Percentiles rank a stretch among this genome's conserved stretches.
Conservation (phyloP, 305 asterid genomes). For the Euphrasia arctica region DNA sequence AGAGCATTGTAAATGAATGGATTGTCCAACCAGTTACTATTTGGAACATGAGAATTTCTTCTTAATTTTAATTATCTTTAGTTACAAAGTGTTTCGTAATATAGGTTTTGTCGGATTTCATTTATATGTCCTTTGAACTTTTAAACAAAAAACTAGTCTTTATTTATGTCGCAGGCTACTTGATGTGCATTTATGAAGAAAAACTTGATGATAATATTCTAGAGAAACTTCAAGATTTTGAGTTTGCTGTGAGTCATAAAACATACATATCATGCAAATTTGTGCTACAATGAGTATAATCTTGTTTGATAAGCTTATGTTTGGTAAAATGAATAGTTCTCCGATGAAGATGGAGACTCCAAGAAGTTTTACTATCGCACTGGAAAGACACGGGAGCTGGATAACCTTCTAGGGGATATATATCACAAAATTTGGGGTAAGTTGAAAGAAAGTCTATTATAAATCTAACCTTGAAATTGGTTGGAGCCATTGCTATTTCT, state of each 20-base stretch:
- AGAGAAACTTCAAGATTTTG: constrained; percentile 77
- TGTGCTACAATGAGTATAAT: constrained; percentile 19
- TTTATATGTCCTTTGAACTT: constrained; percentile 3
- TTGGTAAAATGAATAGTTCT: constrained; percentile 52
- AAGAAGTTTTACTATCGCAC: constrained; percentile 87
- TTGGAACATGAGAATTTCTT: constrained; percentile 2
- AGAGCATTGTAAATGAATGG: constrained; percentile 7
- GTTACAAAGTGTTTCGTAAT: not conserved
- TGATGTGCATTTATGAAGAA: constrained; percentile 83
- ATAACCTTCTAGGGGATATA: constrained; percentile 87
- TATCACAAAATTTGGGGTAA: constrained; percentile 92
- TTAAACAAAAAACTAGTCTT: constrained; percentile 17
- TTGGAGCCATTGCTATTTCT: constrained; percentile 21
- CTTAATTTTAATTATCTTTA: not conserved
- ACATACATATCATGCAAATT: constrained; percentile 17
- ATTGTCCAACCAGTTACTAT: constrained; percentile 10
- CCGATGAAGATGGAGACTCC: constrained; percentile 75
- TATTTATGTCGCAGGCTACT: constrained; percentile 67
- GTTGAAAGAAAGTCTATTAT: constrained; percentile 23
- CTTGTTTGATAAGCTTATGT: constrained; percentile 30
- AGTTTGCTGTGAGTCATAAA: constrained; percentile 67
- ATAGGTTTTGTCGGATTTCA: constrained; percentile 21
- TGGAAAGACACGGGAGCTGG: constrained; percentile 84
- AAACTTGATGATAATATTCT: constrained; percentile 62
- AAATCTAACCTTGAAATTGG: constrained; percentile 16